phyloP scores from a whole-genome alignment of 306 rosid genomes.

The Pyrus betulifolia region DNA sequence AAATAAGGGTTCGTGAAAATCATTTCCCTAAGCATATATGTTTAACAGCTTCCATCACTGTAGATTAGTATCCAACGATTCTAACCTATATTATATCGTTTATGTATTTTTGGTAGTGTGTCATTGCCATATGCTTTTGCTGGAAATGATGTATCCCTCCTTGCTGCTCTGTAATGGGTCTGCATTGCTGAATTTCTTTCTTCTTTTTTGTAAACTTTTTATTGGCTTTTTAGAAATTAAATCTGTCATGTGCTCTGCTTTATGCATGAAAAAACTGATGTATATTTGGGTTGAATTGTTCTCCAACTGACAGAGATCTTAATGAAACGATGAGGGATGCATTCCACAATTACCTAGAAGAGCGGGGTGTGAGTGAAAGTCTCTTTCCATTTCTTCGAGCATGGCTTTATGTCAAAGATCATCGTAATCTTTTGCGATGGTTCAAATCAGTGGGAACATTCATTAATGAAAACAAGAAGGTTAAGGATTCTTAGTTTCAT shows the following conservation, averaged over 20 bases:
- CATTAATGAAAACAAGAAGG: slow-evolving; percentile 41
- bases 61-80: not conserved
- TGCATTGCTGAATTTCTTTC: no score
- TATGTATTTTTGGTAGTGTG: not conserved
- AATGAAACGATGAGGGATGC: slow-evolving; percentile 74
- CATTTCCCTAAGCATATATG: not conserved
- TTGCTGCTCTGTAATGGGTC: not conserved
- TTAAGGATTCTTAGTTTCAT: slow-evolving; percentile 27
- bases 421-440: slow-evolving; percentile 81
- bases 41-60: not conserved
- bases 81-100: not conserved
- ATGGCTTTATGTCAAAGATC: slow-evolving; percentile 92
- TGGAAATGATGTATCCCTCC: not conserved
- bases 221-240: not conserved
- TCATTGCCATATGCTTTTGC: not conserved
- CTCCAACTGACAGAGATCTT: slow-evolving; percentile 52
- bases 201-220: not conserved
- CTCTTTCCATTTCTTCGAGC: slow-evolving; percentile 92
- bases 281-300: not conserved
- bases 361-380: slow-evolving; percentile 72
- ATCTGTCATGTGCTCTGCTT: not conserved
- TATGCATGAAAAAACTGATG: not conserved
- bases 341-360: slow-evolving; percentile 71
- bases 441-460: slow-evolving; percentile 62
- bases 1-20: no score